Base-by-base conservation (phyloP, 1,139 yeast genomes). In the Candida buenavistaensis region DNA sequence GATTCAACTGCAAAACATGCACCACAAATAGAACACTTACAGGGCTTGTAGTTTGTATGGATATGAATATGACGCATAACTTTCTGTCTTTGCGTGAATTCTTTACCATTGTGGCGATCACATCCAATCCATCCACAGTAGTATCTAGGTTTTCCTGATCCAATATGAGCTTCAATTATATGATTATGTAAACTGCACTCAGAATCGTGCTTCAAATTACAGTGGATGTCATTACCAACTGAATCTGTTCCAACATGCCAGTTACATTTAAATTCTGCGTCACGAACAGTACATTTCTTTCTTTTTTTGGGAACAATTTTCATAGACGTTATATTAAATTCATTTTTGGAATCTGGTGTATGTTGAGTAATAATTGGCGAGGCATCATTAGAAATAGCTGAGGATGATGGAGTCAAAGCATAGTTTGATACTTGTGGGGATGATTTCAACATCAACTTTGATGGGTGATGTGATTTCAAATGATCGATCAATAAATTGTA, bases 1-100 rank as follows among this genome's bases (percentile, higher is more conserved):
- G 78, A 56, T 28, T 78, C 82, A 15, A 81, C 82, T 7, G 87
- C 84, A 61, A 90, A 89, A 13, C 68, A 56, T 39, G 82, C 78
- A 6, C 78, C 78, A 56, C 97, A 89, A 1, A 74, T 57, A 3
- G 68, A 57, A 59, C 97, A 89, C 42, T 64, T 60, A 54, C 75
- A 84, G 0, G 96, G 96, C 52, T 81, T 82, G 57, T 82, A 79
- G 42, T 83, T 81, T 1, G 97, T 87, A 57, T 92, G 98, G 3
- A 84, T 82, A 54, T 85, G 94, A 30, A 92, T 64, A 59, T 92
- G 98, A 30, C 98, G 75, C 17, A 84, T 62, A 12, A 89, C 66
- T 57, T 92, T 92, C 50, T 92, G 98, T 26, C 94, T 70, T 54
- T 92, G 97, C 12, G 75, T 62, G 52, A 92, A 92, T 2, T 72